A percentile compares a stretch with the other conserved stretches of the same genome.
phyloP scores from a whole-genome alignment of 1,284 basidiomycete species.

The Cryptococcus sp. region DNA sequence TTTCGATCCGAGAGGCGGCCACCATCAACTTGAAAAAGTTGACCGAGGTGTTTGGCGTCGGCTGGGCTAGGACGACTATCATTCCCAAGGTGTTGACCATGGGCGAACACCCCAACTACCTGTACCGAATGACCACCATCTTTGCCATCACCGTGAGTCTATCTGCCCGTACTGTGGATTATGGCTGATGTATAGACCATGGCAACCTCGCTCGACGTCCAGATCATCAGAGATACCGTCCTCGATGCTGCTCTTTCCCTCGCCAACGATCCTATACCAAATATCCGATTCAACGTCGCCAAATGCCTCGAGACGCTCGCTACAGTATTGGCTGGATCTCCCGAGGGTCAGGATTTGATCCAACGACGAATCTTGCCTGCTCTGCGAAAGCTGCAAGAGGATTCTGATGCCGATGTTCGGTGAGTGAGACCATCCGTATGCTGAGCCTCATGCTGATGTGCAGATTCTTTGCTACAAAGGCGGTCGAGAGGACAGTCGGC shows the following conservation, averaged over 20 bases:
- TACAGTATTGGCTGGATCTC: constrained; percentile 57
- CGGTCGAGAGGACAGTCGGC: constrained; percentile 43
- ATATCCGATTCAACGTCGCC: constrained; percentile 98
- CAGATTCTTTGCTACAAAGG: constrained; percentile 46
- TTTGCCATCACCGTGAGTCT: constrained; percentile 87
- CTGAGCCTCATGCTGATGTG: neutral
- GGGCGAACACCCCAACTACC: constrained; percentile 95
- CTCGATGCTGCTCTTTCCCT: constrained; percentile 80
- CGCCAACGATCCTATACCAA: constrained; percentile 89
- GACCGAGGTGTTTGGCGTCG: constrained; percentile 97
- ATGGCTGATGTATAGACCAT: constrained; percentile 63
- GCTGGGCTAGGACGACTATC: constrained; percentile 92
- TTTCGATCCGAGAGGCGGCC: constrained; percentile 94
- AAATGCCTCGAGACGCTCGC: constrained; percentile 88
- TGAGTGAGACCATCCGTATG: constrained; percentile 41
- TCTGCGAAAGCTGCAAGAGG: constrained; percentile 80
- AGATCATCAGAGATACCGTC: constrained; percentile 80
- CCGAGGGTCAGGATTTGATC: constrained; percentile 71
- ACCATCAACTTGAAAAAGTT: constrained; percentile 96
- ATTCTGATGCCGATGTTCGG: constrained; percentile 91
- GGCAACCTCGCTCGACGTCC: constrained; percentile 80
- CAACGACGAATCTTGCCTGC: constrained; percentile 71
- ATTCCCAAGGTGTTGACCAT: constrained; percentile 97
- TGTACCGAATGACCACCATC: constrained; percentile 98
- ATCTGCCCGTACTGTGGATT: neutral